Percentiles rank a stretch among this genome's conserved stretches.
Evolutionary conservation across 345 rosid species (phyloP).

Genomic region (Atalantia buxifolia): DNA sequence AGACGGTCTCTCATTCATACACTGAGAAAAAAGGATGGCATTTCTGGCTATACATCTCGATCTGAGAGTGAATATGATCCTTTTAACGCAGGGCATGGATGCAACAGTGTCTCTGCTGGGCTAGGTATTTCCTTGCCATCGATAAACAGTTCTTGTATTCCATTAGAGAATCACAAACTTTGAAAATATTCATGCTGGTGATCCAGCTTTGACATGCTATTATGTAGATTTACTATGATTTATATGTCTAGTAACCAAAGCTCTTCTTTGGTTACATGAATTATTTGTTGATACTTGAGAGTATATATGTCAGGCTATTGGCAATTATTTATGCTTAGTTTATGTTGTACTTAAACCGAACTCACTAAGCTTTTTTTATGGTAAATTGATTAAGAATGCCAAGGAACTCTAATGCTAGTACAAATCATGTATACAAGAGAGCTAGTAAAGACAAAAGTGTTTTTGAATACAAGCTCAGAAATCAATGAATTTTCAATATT

Average conservation of each 20-base stretch:
- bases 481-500: not conserved
- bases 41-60: slow-evolving; percentile 59
- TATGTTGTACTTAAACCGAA: not conserved
- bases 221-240: not conserved
- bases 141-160: not conserved
- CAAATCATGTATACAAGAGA: not conserved
- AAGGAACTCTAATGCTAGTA: not conserved
- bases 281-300: not conserved
- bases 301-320: not conserved
- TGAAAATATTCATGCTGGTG: not conserved
- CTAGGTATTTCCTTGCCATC: slow-evolving; percentile 52
- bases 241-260: not conserved
- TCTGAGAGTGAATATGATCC: slow-evolving; percentile 82
- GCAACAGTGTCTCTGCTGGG: slow-evolving; percentile 91
- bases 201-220: not conserved
- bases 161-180: not conserved
- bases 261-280: not conserved
- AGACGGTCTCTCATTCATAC: slow-evolving; percentile 69
- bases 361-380: not conserved
- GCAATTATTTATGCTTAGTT: not conserved
- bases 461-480: not conserved
- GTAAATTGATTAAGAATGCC: not conserved
- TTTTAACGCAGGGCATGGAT: slow-evolving; percentile 91
- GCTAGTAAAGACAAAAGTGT: not conserved
- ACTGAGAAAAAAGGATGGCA: slow-evolving; percentile 55